Evolutionary conservation across 805 yeast genomes (phyloP), one percentile per base, ranked within the genome.

Genomic region (Kluyveromyces wickerhamii): DNA sequence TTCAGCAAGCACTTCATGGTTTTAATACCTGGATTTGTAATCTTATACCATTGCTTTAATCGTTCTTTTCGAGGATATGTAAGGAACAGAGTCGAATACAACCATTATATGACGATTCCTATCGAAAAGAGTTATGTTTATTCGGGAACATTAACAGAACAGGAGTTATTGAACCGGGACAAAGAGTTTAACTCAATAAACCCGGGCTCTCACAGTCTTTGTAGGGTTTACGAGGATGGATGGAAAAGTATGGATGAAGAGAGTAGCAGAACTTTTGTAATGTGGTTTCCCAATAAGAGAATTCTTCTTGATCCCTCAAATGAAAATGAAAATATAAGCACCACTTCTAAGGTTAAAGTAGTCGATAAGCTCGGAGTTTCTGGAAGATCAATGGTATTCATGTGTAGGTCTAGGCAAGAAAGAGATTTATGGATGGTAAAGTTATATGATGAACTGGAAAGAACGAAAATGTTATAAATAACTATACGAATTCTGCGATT

Each of bases 231-330:
- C 50, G 59, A 69, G 2, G 94, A 87, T 57, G 96, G 96, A 0
- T 81, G 94, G 86, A 71, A 67, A 43, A 79, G 94, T 2, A 65
- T 74, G 7, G 97, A 89, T 48, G 82, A 78, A 31, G 92, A 84
- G 44, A 46, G 67, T n/a, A 60, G 73, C 18, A 64, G 95, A 32
- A 76, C 92, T 42, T 87, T 89, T 48, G 83, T 92, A 0, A 46
- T 89, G 2, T 87, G 96, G 95, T 74, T 78, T 57, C 89, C 87
- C 0, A 67, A 69, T 5, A 81, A 78, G 44, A 59, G 78, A 37
- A 57, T 66, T 20, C 13, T 37, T 20, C 25, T 20, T 10, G 17
- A 23, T 8, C 27, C 21, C 18, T 13, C 32, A 7, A n/a, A 15
- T 12, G 9, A 12, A 14, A 5, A n/a, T 13, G 13, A 25, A 9